Evolutionary conservation across 768 basidiomycete genomes (phyloP).

Genomic region (Lentinula sp.): DNA sequence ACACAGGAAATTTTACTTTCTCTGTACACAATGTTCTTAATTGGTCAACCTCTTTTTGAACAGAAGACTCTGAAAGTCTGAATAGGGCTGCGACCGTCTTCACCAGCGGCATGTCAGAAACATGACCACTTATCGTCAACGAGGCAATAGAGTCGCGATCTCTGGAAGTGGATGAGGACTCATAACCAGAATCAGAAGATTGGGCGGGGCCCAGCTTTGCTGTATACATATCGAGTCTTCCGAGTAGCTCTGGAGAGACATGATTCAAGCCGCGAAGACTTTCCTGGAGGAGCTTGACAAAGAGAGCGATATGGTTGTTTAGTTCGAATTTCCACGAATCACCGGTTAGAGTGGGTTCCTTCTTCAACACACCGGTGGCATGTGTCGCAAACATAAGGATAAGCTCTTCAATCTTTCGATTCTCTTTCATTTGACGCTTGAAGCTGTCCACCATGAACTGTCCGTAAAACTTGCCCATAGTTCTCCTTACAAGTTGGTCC

Average conservation of each 20-base stretch:
- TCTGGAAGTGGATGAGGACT: constrained; percentile 52
- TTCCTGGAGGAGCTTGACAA: constrained; percentile 82
- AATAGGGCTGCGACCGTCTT: constrained; percentile 65
- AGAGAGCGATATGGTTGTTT: constrained; percentile 86
- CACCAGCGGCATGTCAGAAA: constrained; percentile 78
- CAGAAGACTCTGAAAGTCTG: constrained; percentile 60
- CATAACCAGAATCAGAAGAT: constrained; percentile 61
- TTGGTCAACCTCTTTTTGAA: constrained; percentile 71
- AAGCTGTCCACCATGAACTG: constrained; percentile 84
- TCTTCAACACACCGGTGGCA: constrained; percentile 81
- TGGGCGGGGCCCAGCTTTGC: constrained; percentile 68
- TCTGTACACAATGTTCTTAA: constrained; percentile 64
- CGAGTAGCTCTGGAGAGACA: constrained; percentile 76
- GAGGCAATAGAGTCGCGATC: constrained; percentile 47
- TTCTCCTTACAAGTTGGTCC: constrained; percentile 83
- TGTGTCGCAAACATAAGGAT: constrained; percentile 95
- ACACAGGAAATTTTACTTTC: constrained; percentile 41
- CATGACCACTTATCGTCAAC: constrained; percentile 31
- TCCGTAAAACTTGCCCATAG: constrained; percentile 89
- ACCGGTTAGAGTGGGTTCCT: constrained; percentile 76
- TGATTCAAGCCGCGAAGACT: constrained; percentile 67
- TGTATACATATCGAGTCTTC: constrained; percentile 80
- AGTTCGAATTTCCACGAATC: constrained; percentile 93
- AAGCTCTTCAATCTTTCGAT: constrained; percentile 94
- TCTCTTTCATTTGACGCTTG: constrained; percentile 89